phyloP scores from a whole-genome alignment of 495 filamentous ascomycete species.

The Aspergillus olivimuriae region DNA sequence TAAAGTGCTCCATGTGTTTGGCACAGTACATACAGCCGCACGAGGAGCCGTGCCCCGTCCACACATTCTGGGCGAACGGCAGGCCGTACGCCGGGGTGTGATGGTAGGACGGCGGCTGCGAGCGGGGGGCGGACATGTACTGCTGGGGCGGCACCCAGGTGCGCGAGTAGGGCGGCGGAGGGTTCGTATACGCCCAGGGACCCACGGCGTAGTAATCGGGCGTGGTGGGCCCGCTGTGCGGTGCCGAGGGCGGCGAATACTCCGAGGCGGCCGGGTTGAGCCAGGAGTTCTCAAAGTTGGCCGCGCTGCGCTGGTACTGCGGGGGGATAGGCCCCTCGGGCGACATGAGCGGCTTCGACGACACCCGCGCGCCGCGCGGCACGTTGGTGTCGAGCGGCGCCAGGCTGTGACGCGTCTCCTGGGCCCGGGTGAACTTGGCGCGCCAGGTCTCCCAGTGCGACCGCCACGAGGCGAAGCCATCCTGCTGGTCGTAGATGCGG shows the following conservation, averaged over 20 bases:
- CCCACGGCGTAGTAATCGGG: conserved; percentile 53
- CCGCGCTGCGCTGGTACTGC: conserved; percentile 46
- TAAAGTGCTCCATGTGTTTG: conserved; percentile 58
- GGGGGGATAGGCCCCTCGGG: conserved; percentile 44
- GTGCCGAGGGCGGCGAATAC: conserved; percentile 62
- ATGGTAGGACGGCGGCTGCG: conserved; percentile 47
- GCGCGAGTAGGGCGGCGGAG: conserved; percentile 39
- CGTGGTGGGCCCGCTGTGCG: conserved; percentile 59
- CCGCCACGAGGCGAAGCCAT: conserved; percentile 76
- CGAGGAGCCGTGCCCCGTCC: conserved; percentile 55
- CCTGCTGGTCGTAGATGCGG: conserved; percentile 69
- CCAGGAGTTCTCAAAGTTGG: conserved; percentile 47
- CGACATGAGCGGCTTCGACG: conserved; percentile 43
- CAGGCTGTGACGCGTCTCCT: conserved; percentile 51
- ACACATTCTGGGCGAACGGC: conserved; percentile 51
- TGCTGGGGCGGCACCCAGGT: conserved; percentile 39
- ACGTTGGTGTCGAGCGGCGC: conserved; percentile 67
- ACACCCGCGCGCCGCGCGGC: conserved; percentile 37
- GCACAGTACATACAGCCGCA: conserved; percentile 65
- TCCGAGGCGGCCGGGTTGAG: conserved; percentile 47
- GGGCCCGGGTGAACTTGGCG: conserved; percentile 50
- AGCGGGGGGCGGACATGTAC: conserved; percentile 42
- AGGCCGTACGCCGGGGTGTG: conserved; percentile 46
- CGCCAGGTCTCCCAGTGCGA: conserved; percentile 80
- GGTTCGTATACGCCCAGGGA: conserved; percentile 50